These are phyloP conservation scores for Talaromyces nanjingensis DNA, from an alignment of 495 filamentous ascomycete species.

Conservation along the genomic window DNA sequence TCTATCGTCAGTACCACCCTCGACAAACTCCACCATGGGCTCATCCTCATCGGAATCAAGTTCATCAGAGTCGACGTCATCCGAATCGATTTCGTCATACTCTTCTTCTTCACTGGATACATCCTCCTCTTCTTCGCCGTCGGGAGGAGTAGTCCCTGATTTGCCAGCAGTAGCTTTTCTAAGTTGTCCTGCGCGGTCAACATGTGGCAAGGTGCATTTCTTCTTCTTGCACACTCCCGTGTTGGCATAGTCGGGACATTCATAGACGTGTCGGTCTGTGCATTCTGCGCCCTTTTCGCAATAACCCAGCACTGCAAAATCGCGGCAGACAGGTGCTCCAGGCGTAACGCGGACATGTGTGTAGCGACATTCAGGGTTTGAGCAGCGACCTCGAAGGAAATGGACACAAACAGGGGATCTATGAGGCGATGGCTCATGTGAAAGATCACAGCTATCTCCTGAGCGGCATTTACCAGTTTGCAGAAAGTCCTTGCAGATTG, in stretches of 20 bases:
- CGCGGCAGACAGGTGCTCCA: conserved; percentile 72
- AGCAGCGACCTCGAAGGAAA: conserved; percentile 85
- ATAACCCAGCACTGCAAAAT: conserved; percentile 83
- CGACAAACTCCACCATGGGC: conserved; percentile 29
- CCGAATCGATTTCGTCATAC: conserved; percentile 64
- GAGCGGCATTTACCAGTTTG: conserved; percentile 69
- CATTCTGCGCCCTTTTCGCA: conserved; percentile 79
- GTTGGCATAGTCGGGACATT: conserved; percentile 95
- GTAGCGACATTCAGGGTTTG: conserved; percentile 83
- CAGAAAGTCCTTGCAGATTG: conserved; percentile 84
- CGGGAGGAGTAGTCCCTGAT: conserved; percentile 14
- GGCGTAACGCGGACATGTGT: conserved; percentile 78
- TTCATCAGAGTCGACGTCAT: conserved; percentile 86
- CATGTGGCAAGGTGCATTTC: conserved; percentile 78
- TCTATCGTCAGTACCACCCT: conserved; percentile 36
- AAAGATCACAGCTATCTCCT: conserved; percentile 84
- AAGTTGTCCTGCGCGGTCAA: conserved; percentile 73
- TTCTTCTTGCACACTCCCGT: conserved; percentile 74
- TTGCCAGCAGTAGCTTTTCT: conserved; percentile 47
- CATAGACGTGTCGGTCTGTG: conserved; percentile 74
- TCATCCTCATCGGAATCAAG: conserved; percentile 57
- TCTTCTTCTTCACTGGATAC: conserved; percentile 81
- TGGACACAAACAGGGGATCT: conserved; percentile 83
- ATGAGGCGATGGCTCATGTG: conserved; percentile 81
- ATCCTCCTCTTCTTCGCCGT: conserved; percentile 59